phyloP scores from a whole-genome alignment of 2,329 filamentous ascomycete species.

The Cryphonectria carpinicola region DNA sequence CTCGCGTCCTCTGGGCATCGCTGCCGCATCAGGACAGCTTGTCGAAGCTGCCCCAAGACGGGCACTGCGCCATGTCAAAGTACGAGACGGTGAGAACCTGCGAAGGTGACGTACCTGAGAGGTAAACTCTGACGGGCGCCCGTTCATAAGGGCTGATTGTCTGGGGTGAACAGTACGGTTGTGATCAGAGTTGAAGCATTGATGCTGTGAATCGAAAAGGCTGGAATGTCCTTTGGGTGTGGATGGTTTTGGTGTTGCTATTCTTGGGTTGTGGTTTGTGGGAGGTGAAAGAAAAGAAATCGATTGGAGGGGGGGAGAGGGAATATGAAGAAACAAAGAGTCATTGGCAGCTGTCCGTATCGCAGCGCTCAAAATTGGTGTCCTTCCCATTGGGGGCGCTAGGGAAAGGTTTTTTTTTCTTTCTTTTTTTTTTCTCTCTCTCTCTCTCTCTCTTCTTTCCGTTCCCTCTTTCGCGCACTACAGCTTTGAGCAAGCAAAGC shows the following conservation, averaged over 20 bases:
- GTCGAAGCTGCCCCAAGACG: constrained; percentile 7
- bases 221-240: constrained; percentile 6
- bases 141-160: constrained; percentile 79
- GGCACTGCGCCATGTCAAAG: background rate
- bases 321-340: constrained; percentile 19
- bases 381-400: constrained; percentile 2
- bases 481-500: background rate
- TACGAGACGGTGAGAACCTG: background rate
- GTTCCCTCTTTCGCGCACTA: constrained; percentile 1
- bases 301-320: background rate
- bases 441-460: too few relatives aligned
- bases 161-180: constrained; percentile 36
- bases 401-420: constrained; percentile 13
- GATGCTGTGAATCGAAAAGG: constrained; percentile 27
- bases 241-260: constrained; percentile 11
- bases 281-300: constrained; percentile 1
- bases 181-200: constrained; percentile 30
- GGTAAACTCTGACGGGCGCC: constrained; percentile 82
- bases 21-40: background rate
- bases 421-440: too few relatives aligned
- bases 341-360: constrained; percentile 2
- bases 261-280: constrained; percentile 19
- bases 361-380: constrained; percentile 4
- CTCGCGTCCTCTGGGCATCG: background rate
- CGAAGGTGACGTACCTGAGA: constrained; percentile 69